A percentile compares a stretch with the other conserved stretches of the same genome.
phyloP scores from a whole-genome alignment of 176 grass and related monocot genomes.

The Hyparrhenia diplandra region DNA sequence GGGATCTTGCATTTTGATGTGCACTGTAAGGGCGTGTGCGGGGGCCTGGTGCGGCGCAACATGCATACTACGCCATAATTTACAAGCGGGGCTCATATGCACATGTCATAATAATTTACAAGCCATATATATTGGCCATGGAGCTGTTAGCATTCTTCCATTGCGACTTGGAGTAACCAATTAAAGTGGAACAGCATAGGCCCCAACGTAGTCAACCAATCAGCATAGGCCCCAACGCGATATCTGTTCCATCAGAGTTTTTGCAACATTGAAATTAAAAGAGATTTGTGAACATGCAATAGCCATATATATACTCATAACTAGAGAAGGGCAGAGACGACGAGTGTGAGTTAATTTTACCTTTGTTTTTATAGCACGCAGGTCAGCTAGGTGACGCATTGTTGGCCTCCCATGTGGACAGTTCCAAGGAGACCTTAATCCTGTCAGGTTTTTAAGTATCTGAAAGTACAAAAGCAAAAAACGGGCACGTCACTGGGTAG shows the following conservation, averaged over 20 bases:
- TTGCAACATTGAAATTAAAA: neutral
- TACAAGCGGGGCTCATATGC: neutral
- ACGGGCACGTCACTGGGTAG: constrained; percentile 1
- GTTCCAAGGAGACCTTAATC: constrained; percentile 82
- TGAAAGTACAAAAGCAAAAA: constrained; percentile 45
- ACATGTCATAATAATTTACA: neutral
- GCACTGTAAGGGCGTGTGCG: neutral
- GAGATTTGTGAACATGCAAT: neutral
- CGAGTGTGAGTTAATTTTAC: constrained; percentile 6
- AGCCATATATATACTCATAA: neutral
- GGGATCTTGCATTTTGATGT: neutral
- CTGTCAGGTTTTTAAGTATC: constrained; percentile 74
- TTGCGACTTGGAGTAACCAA: neutral
- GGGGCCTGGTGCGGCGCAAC: neutral
- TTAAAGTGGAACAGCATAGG: neutral
- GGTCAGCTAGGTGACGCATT: constrained; percentile 88
- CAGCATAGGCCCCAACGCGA: neutral
- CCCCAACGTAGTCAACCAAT: neutral
- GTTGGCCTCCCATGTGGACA: constrained; percentile 97
- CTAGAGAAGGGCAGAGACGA: neutral
- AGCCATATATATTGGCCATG: neutral
- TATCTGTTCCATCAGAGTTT: neutral
- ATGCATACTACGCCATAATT: neutral
- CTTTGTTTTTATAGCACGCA: constrained; percentile 49
- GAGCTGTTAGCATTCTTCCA: neutral